Conservation (phyloP, 257 asterid genomes). For the Rauvolfia tetraphylla region DNA sequence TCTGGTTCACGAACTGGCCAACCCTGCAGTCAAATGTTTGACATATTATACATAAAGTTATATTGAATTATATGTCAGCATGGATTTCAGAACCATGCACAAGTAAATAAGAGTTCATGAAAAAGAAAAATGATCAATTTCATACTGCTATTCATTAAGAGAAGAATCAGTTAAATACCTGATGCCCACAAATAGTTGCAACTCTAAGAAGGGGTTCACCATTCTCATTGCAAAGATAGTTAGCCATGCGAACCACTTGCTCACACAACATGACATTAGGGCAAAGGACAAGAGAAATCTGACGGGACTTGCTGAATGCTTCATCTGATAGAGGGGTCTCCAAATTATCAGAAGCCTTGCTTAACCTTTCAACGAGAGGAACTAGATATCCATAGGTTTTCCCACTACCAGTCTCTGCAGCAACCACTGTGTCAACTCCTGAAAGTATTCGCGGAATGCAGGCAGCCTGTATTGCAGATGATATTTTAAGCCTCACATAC, state of each 20-base stretch:
- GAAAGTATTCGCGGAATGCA: conserved; percentile 77
- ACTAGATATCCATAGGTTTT: conserved; percentile 93
- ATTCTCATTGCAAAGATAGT: conserved; percentile 47
- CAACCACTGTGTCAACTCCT: conserved; percentile 84
- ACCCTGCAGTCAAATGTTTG: conserved; percentile 49
- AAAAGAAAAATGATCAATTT: neutral
- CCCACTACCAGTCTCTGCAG: conserved; percentile 99
- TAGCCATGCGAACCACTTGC: conserved; percentile 96
- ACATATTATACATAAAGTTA: conserved; percentile 15
- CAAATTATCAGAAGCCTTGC: conserved; percentile 31
- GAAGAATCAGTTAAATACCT: conserved; percentile 37
- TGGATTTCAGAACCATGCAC: neutral
- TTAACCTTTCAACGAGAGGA: conserved; percentile 70
- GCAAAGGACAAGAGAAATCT: conserved; percentile 73
- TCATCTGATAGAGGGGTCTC: conserved; percentile 31
- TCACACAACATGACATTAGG: conserved; percentile 96
- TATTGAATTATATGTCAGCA: neutral
- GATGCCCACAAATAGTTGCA: conserved; percentile 85
- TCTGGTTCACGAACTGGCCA: conserved; percentile 78
- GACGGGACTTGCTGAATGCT: conserved; percentile 30
- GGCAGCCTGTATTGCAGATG: conserved; percentile 55
- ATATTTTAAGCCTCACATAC: neutral
- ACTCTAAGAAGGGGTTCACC: conserved; percentile 65
- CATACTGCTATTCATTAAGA: neutral
- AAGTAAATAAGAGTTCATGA: too few species aligned